A percentile compares a stretch with the other conserved stretches of the same genome.
Evolutionary conservation across 2,329 filamentous ascomycete species (phyloP).

Genomic region (Shiraia bambusicola): DNA sequence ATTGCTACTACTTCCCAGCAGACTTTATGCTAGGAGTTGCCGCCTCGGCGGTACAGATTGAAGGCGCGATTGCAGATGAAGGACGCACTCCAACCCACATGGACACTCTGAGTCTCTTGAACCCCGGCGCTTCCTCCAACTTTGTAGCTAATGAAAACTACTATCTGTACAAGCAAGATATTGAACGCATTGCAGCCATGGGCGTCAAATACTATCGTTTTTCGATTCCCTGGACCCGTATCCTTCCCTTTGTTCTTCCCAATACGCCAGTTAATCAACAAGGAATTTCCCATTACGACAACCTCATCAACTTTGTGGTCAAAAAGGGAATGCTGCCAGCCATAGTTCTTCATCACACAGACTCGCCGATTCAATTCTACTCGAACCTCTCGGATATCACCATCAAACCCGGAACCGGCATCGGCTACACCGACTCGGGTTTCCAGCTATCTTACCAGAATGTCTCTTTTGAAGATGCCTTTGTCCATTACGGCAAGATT

Average conservation of each 20-base stretch:
- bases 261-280: constrained; percentile 55
- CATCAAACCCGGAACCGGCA: constrained; percentile 25
- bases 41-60: constrained; percentile 30
- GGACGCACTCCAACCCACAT: constrained; percentile 27
- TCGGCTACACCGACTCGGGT: constrained; percentile 34
- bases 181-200: constrained; percentile 55
- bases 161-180: constrained; percentile 59
- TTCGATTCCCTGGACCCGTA: constrained; percentile 55
- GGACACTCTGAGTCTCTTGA: constrained; percentile 16
- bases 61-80: constrained; percentile 37
- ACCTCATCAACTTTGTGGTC: constrained; percentile 54
- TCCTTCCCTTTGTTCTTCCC: constrained; percentile 54
- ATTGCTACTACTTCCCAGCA: constrained; percentile 54
- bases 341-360: constrained; percentile 55
- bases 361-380: constrained; percentile 50
- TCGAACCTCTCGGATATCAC: constrained; percentile 32
- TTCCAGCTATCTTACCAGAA: constrained; percentile 46
- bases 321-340: constrained; percentile 54
- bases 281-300: constrained; percentile 57
- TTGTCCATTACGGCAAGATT: constrained; percentile 57
- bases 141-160: constrained; percentile 54
- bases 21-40: constrained; percentile 46
- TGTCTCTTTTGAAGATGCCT: constrained; percentile 52
- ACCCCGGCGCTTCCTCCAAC: constrained; percentile 12
- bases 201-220: constrained; percentile 57